Base-by-base conservation (phyloP, 2,329 filamentous ascomycete species). In the Colletotrichum tropicicola region DNA sequence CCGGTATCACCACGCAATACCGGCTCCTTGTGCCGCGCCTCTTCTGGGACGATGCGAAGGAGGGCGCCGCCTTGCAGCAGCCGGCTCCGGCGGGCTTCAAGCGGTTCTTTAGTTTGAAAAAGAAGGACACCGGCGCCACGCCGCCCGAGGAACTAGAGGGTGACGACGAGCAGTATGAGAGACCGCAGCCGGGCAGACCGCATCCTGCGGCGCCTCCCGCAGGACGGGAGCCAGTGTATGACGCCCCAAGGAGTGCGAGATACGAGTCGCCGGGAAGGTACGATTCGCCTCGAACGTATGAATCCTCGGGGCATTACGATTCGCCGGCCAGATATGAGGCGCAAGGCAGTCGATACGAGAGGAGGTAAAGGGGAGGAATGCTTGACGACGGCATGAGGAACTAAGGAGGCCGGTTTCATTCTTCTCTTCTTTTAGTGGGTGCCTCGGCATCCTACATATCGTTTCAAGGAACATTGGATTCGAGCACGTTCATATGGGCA, bases 1-100 rank as follows among this genome's bases (percentile, higher is more conserved):
- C 92, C 0, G 97, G 96, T 13, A 93, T 93, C 68, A 99, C 96
- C 0, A 87, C 89, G 53, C 93, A 94, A 8, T 99, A 99, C 76
- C 85, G 93, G 39, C 80, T 99, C 5, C 85, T 98, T 2, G 90
- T 99, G 5, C 96, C 97, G 10, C 88, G 89, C 56, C 80, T 99
- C 54, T 85, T 84, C 77, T 90, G 89, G 55, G 78, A 80, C 5
- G 77, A 80, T n/a, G 74, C 77, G 21, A 49, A 66, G 6, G 69
- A 69, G 17, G 67, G 67, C 4, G 61, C 68, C 41, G 65, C 65
- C 32, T 45, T 69, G 32, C 68, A 59, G 43, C 66, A 27, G 43
- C 69, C 71, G 30, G 73, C 75, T 25, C 73, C 76, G 9, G 76
- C 72, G 25, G 78, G 78, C 0, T 77, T 85, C 58, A 83, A 81